Base-by-base conservation (phyloP, 225 moss, liverwort and hornwort species). In the Thuidium tamariscinum region DNA sequence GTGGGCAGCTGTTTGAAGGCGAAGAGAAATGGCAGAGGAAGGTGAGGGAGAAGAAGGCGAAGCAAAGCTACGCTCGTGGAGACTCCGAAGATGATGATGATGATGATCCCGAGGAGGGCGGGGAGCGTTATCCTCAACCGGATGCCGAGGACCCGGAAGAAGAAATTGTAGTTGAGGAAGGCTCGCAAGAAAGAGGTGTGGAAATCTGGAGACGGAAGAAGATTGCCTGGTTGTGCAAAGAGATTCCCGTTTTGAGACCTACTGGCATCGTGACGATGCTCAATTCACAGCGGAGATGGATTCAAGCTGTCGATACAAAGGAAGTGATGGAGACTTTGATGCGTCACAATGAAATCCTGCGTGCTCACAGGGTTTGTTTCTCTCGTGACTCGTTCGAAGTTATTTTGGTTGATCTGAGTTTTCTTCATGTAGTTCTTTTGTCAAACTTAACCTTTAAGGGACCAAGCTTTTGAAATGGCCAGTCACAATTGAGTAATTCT, bases 251-350 rank as follows among this genome's bases (percentile, higher is more conserved):
- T 30, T 81, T 97, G 86, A 90, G 93, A 89, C 96, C 97, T 54
- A 90, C 93, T 86, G 96, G 92, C 56, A 85, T 99, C 64, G 96
- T 97, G 66, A 93, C 95, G 37, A 95, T 99, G 86, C 88, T 99
- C 84, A 97, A 99, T 80, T 90, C 93, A 19, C 97, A 99, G 89
- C 91, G 97, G 69, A 91, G 87, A 86, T 99, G 99, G 99, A 96
- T 99, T 74, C 82, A 85, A 81, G 84, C 89, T 34, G 87, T 89
- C 54, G 99, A 99, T 84, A 90, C 93, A 37, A 93, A 95, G 88
- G 90, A 95, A 85, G 90, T 97, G 46, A 92, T 96, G 49, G 94
- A 94, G 81, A 92, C 95, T 66, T 88, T 96, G 88, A 88, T 99
- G 55, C 89, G 89, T 64, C 92, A 86, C 72, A 82, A 93, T 63